Percentiles rank a stretch among this genome's conserved stretches.
These are phyloP conservation scores for Gossypium turneri DNA, from an alignment of 345 rosid genomes.

Conservation along the genomic window DNA sequence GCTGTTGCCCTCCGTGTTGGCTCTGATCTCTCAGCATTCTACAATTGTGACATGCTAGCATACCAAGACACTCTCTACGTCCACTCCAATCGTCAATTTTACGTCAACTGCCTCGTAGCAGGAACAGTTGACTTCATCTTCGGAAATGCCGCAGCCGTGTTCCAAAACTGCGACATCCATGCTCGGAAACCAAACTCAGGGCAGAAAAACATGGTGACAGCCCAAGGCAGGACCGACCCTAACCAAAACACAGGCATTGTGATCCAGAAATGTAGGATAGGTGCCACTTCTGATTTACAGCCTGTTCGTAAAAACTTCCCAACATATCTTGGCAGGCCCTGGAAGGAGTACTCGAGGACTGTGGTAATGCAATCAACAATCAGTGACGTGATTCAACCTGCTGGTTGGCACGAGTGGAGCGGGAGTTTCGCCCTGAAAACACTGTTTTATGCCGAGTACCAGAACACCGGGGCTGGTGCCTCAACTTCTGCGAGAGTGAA, in stretches of 20 bases:
- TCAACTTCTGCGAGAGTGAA: conserved; percentile 60
- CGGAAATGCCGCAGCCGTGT: conserved; percentile 56
- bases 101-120: conserved; percentile 50
- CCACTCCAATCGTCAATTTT: conserved; percentile 66
- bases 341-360: conserved; percentile 89
- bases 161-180: conserved; percentile 83
- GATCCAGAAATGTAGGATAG: conserved; percentile 76
- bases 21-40: conserved; percentile 62
- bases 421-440: conserved; percentile 66
- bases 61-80: conserved; percentile 67
- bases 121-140: conserved; percentile 88
- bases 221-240: conserved; percentile 82
- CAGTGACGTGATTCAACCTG: conserved; percentile 54
- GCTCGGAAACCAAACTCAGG: conserved; percentile 79
- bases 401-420: conserved; percentile 81
- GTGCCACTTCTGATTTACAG: conserved; percentile 63
- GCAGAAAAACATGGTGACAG: conserved; percentile 94
- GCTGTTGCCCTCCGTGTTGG: conserved; percentile 73
- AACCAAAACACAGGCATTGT: conserved; percentile 95
- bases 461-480: conserved; percentile 71
- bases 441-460: conserved; percentile 64
- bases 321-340: conserved; percentile 81
- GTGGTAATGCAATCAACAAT: conserved; percentile 74
- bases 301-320: conserved; percentile 52
- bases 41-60: conserved; percentile 54